Base-by-base conservation (phyloP, 176 grass and related monocot genomes). In the Oryza meridionalis region DNA sequence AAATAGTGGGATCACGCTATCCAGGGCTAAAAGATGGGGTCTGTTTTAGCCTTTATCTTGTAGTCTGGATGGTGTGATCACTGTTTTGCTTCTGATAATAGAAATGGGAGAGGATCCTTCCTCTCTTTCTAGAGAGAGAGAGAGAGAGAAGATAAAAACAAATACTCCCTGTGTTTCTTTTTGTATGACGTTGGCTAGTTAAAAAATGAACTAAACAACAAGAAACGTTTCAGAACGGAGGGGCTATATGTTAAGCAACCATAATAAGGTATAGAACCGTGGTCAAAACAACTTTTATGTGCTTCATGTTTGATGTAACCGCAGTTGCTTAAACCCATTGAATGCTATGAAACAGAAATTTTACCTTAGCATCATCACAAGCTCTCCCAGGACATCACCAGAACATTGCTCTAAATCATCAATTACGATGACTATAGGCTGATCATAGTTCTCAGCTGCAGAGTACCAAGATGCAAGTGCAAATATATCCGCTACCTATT, bases 321-420 rank as follows among this genome's bases (percentile, higher is more conserved):
- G 21, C 3, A 67, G 16, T 49, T 78, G 33, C 15, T 79, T 55
- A 33, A 78, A 11, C 76, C 13, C 35, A 9, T 2, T 25, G 44
- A 32, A 74, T 58, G 26, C 9, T 32, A 69, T 19, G 1, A 31
- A 53, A 38, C 58, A 85, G 16, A 51, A 69, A 46, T 61, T 9
- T 68, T 84, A 97, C 94, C 89, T 97, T 79, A 98, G 72, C 82
- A 91, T 90, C 77, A 82, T 90, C 67, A 94, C 86, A 84, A 97
- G 89, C 13, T 97, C 90, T 46, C 88, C 90, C 32, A 97, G 77
- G 19, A 97, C 78, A 80, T 73, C 77, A 63, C 88, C 92, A 53
- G 76, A 87, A 73, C 88, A 94, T 82, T 87, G 85, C 75, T 94
- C 92, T 77, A 94, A 86, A 85, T 98, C 96, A 93, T 98, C 91